Evolutionary conservation across 208 protist species (phyloP).

Genomic region (Leishmania amazonensis): DNA sequence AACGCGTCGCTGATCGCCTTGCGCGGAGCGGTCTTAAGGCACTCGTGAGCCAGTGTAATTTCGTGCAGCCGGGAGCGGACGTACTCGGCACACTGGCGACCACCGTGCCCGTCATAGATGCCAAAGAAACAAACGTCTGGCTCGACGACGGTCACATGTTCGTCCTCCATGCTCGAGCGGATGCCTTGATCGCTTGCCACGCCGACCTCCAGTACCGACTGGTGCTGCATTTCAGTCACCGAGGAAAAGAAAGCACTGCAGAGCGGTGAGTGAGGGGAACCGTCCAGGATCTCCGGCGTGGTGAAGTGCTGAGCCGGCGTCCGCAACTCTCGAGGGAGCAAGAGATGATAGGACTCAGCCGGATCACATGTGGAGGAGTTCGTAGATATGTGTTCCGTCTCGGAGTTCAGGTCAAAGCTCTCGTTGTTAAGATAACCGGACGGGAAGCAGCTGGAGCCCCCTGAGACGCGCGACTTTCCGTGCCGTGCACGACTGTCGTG

Average conservation of each 20-base stretch:
- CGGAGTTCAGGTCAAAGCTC: slow-evolving; percentile 28
- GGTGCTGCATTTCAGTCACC: slow-evolving; percentile 14
- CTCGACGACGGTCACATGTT: slow-evolving; percentile 54
- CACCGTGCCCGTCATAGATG: slow-evolving; percentile 86
- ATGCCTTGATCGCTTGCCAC: slow-evolving; percentile 79
- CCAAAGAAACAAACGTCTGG: slow-evolving; percentile 70
- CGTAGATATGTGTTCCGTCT: slow-evolving; percentile 15
- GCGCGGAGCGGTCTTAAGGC: slow-evolving; percentile 43
- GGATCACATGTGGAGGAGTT: slow-evolving; percentile 11
- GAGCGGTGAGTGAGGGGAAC: background rate
- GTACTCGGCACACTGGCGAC: slow-evolving; percentile 71
- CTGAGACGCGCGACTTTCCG: background rate
- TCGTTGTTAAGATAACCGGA: slow-evolving; percentile 13
- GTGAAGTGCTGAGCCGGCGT: slow-evolving; percentile 8
- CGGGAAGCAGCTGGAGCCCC: slow-evolving; percentile 10
- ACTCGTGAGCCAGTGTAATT: slow-evolving; percentile 47
- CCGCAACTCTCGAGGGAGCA: slow-evolving; percentile 2
- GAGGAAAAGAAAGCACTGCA: slow-evolving; percentile 18
- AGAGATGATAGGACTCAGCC: slow-evolving; percentile 7
- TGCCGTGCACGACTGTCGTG: slow-evolving; percentile 4
- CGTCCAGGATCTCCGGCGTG: slow-evolving; percentile 3
- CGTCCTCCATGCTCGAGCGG: slow-evolving; percentile 83
- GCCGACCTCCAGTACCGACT: slow-evolving; percentile 49
- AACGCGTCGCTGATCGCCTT: slow-evolving; percentile 61
- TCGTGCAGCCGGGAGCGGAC: slow-evolving; percentile 66